Conservation (phyloP, 176 grass and related monocot genomes). For the Bonia amplexicaulis region DNA sequence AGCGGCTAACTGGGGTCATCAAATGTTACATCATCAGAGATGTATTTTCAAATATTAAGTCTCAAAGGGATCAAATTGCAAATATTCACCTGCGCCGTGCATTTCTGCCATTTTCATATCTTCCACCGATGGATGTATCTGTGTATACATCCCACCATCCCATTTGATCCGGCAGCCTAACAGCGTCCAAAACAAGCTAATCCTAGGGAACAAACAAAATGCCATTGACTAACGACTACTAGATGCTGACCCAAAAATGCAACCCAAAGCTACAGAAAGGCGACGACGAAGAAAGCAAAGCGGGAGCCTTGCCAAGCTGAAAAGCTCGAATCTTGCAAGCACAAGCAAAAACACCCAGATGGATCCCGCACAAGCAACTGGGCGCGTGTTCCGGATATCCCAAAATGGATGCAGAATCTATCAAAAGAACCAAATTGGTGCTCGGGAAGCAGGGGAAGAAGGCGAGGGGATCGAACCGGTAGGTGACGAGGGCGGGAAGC, state of each 20-base stretch:
- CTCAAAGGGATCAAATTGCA: too few relatives aligned
- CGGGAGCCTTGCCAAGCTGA: background rate
- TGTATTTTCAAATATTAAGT: background rate
- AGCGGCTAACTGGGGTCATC: background rate
- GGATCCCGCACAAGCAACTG: background rate
- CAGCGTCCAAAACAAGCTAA: background rate
- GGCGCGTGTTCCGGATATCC: background rate
- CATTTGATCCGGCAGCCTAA: background rate
- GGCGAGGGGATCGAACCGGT: slow-evolving; percentile 37
- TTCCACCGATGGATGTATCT: background rate
- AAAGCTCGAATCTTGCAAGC: background rate
- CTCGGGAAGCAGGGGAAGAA: background rate
- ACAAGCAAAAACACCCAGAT: background rate
- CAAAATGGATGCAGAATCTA: background rate
- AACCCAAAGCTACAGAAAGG: background rate
- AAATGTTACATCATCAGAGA: background rate
- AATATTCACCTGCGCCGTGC: too few relatives aligned
- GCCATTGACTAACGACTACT: background rate
- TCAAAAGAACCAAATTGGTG: background rate
- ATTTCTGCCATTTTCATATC: background rate
- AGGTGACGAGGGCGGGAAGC: slow-evolving; percentile 77
- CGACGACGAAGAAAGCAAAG: background rate
- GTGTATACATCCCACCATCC: background rate
- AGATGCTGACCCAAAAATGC: background rate
- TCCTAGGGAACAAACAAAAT: background rate